phyloP scores from a whole-genome alignment of 2,329 filamentous ascomycete genomes.

The Epichloe gansuensis region DNA sequence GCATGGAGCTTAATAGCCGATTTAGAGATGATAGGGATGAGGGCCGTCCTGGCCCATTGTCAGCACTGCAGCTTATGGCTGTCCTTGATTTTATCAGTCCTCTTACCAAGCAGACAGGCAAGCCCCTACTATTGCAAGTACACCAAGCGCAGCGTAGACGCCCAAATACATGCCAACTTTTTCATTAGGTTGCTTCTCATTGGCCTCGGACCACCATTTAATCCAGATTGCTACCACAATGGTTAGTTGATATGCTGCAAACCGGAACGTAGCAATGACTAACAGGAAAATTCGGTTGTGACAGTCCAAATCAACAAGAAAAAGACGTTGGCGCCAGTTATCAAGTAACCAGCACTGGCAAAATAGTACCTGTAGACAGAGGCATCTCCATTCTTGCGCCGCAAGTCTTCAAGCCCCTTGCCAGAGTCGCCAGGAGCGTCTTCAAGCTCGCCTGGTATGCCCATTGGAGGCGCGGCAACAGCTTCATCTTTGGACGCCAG shows the following conservation, averaged over 20 bases:
- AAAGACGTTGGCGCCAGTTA: neutral
- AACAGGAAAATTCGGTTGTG: constrained; percentile 2
- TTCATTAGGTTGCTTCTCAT: constrained; percentile 9
- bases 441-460: too few species aligned
- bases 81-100: too few species aligned
- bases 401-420: neutral
- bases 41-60: too few species aligned
- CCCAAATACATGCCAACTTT: constrained; percentile 11
- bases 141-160: constrained; percentile 9
- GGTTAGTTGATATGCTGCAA: neutral
- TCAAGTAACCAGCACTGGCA: neutral
- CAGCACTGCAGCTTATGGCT: too few species aligned
- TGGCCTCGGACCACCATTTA: constrained; percentile 13
- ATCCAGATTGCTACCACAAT: constrained; percentile 11
- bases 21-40: too few species aligned
- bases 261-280: neutral
- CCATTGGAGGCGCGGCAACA: too few species aligned
- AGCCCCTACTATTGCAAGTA: constrained; percentile 2
- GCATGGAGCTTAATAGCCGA: too few species aligned
- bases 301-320: constrained; percentile 1
- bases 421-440: too few species aligned
- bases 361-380: constrained; percentile 8
- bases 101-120: too few species aligned
- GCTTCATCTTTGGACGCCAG: too few species aligned
- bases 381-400: constrained; percentile 5